Base-by-base conservation (phyloP, 768 basidiomycete species). In the Imleria badia region DNA sequence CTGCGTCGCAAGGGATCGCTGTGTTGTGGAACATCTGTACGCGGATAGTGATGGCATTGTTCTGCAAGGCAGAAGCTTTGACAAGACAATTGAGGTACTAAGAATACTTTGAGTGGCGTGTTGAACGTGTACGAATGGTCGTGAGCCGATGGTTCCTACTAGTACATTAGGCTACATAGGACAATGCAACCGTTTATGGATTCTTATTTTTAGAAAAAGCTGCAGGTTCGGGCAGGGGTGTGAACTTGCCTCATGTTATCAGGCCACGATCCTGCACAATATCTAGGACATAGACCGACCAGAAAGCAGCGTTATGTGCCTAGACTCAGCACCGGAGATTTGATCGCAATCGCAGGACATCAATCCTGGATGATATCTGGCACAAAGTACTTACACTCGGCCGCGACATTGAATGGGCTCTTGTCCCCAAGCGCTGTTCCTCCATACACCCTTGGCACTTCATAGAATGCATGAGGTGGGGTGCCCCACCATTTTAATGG, bases 21-120 rank as follows among this genome's bases (percentile, higher is more conserved):
- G 48, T 58, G 44, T 51, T n/a, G 22, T 58, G 47, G 34, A 59
- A 58, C 2, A 22, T 6, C 3, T 43, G 4, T 15, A 31, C 40
- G 4, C 15, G 19, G 10, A 59, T 10, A 3, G 45, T 26, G 45
- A 58, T 33, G 4, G n/a, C n/a, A n/a, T n/a, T n/a, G n/a, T n/a
- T n/a, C n/a, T 51, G 45, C 31, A 52, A 13, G 15, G 35, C 11
- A 14, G 58, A 59, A n/a, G 45, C 5, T 3, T 11, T 46, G 39
- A 52, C 40, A 0, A 44, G 0, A 13, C 30, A 45, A 17, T 44
- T 59, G 26, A 59, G 50, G 35, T n/a, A n/a, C n/a, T n/a, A n/a
- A n/a, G n/a, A n/a, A n/a, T n/a, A n/a, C n/a, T n/a, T 26, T 26
- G 26, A 26, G 26, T 26, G 26, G 26, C 6, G 26, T 6, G 6